Conservation (phyloP, 2,329 filamentous ascomycete genomes). For the Penicillium sp. region DNA sequence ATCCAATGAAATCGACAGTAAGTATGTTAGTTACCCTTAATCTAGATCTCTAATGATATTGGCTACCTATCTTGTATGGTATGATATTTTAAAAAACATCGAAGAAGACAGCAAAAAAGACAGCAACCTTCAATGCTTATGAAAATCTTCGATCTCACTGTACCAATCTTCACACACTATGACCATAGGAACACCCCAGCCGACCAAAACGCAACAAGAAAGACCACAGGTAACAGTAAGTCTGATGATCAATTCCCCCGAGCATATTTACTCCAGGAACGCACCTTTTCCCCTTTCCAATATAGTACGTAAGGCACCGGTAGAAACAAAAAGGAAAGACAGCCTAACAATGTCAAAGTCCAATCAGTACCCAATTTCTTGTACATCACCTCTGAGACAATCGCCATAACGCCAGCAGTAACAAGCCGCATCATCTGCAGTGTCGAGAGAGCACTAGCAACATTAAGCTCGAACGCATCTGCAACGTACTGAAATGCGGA, state of each 20-base stretch:
- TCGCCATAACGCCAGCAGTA: conserved; percentile 38
- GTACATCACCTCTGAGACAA: conserved; percentile 40
- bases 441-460: conserved; percentile 49
- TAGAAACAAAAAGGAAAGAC: conserved; percentile 37
- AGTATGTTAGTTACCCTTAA: too few species aligned
- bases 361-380: conserved; percentile 40
- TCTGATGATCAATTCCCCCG: not conserved
- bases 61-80: too few species aligned
- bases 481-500: conserved; percentile 58
- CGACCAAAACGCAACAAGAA: too few species aligned
- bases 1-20: too few species aligned
- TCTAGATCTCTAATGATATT: too few species aligned
- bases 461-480: conserved; percentile 55
- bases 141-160: too few species aligned
- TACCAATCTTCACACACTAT: too few species aligned
- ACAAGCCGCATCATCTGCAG: conserved; percentile 45
- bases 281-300: conserved; percentile 14
- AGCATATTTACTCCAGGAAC: conserved; percentile 16
- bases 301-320: conserved; percentile 51
- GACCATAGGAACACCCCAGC: too few species aligned
- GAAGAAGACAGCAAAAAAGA: too few species aligned
- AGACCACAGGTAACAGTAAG: too few species aligned
- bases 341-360: conserved; percentile 44
- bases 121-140: too few species aligned
- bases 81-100: too few species aligned